Evolutionary conservation across 202 grass and related monocot species (phyloP), one percentile per base, ranked within the genome.

Genomic region (Dendrocalamus latiflorus): DNA sequence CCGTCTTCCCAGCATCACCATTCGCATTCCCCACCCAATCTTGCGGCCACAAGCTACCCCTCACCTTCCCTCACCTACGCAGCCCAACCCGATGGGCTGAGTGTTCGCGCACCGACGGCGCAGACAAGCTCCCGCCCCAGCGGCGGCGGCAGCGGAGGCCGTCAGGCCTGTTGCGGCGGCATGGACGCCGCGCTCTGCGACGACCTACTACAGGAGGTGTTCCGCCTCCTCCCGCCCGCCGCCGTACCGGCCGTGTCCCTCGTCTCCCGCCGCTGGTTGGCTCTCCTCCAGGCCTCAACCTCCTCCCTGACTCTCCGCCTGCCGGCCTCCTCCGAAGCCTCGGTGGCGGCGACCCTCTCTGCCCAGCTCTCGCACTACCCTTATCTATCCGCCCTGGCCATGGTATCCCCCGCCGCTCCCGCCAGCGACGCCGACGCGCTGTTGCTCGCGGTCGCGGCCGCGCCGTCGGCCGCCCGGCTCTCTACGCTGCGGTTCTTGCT

Each of bases 261-360:
- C 25, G 95, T 95, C 68, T 98, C 90, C 56, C 91, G 90, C 64
- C 95, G 95, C 22, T 98, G 95, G 95, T 80, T 93, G 33, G 38
- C 60, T 9, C 92, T 95, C 41, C 89, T 95, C 74, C 88, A 89
- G 58, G 89, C 80, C 14, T 80, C 89, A 44, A 95, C 91, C 11
- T 75, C 87, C 63, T 86, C 85, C n/a, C 89, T 98, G 1, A 81
- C 80, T 11, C 86, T 98, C 69, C 90, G 82, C 21, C 80, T 91
- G 81, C 90, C 90, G 25, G 34, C 53, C 38, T 51, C 22, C 76
- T 34, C 77, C 22, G 59, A 75, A 28, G 41, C 56, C 48, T 47
- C 79, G n/a, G 75, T 53, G 20, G 17, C 75, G 20, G 55, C 36
- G 17, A 12, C 80, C 20, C 68, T 98, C 36, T 75, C 89, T 26